These are phyloP conservation scores for Fusarium transvaalense DNA, from an alignment of 2,329 filamentous ascomycete species.

Conservation along the genomic window DNA sequence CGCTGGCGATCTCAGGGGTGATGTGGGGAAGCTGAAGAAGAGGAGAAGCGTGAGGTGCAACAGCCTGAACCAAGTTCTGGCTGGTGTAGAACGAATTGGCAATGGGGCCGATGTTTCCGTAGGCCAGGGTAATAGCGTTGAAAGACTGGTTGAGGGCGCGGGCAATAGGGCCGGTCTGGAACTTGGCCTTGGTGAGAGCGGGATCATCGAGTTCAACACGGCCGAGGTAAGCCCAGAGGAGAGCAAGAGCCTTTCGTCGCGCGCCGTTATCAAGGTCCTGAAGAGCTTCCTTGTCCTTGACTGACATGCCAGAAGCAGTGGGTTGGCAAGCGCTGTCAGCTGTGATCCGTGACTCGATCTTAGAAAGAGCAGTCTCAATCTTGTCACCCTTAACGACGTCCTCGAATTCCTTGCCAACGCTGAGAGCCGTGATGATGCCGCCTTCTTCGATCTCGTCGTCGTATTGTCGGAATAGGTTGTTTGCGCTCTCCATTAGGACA, in stretches of 20 bases:
- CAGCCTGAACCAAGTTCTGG: slow-evolving; percentile 90
- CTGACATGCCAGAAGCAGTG: slow-evolving; percentile 70
- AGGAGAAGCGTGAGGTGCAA: slow-evolving; percentile 85
- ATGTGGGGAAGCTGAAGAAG: slow-evolving; percentile 93
- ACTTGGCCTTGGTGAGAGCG: slow-evolving; percentile 85
- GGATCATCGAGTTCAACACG: slow-evolving; percentile 86
- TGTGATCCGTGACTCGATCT: slow-evolving; percentile 85
- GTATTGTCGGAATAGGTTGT: slow-evolving; percentile 94
- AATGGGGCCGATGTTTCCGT: slow-evolving; percentile 84
- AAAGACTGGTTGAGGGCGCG: slow-evolving; percentile 88
- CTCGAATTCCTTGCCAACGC: slow-evolving; percentile 87
- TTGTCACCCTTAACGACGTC: slow-evolving; percentile 81
- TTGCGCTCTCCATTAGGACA: slow-evolving; percentile 91
- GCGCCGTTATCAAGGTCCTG: slow-evolving; percentile 83
- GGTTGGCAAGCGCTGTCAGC: slow-evolving; percentile 66
- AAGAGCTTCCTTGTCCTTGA: slow-evolving; percentile 81
- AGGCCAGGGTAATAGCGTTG: slow-evolving; percentile 87
- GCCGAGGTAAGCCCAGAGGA: slow-evolving; percentile 95
- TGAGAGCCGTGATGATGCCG: slow-evolving; percentile 83
- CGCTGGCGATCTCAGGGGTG: slow-evolving; percentile 73
- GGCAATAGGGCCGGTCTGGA: slow-evolving; percentile 88
- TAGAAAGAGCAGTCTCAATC: slow-evolving; percentile 82
- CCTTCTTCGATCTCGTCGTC: slow-evolving; percentile 85
- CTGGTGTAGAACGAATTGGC: slow-evolving; percentile 84
- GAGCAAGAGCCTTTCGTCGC: slow-evolving; percentile 85